These are phyloP conservation scores for Pichia gijzeniarum DNA, from an alignment of 805 yeast genomes.

Conservation along the genomic window DNA sequence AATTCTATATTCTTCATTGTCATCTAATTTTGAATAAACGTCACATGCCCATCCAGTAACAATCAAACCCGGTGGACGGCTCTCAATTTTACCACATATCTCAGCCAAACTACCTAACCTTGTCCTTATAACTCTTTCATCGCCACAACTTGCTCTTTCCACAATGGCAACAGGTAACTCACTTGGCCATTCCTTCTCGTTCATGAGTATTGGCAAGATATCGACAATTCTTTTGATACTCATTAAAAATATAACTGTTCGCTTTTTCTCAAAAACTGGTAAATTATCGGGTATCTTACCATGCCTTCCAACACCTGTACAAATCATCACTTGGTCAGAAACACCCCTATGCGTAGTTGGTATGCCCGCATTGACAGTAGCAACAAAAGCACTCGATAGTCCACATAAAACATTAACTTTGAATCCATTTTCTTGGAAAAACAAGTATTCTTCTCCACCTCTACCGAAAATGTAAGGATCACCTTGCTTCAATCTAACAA, in stretches of 20 bases:
- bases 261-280: constrained; percentile 62
- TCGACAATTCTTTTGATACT: constrained; percentile 71
- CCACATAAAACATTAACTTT: constrained; percentile 79
- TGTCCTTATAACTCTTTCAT: constrained; percentile 80
- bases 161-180: constrained; percentile 76
- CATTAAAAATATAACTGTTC: constrained; percentile 89
- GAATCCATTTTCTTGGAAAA: constrained; percentile 61
- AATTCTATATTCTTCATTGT: constrained; percentile 19
- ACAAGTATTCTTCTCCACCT: constrained; percentile 87
- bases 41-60: constrained; percentile 75
- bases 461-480: constrained; percentile 96
- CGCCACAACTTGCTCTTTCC: constrained; percentile 91
- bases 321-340: constrained; percentile 85
- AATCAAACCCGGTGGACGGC: constrained; percentile 88
- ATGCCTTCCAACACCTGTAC: constrained; percentile 91
- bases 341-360: constrained; percentile 91
- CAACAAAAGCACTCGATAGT: constrained; percentile 81
- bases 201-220: constrained; percentile 38
- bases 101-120: constrained; percentile 57
- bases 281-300: constrained; percentile 67
- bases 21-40: constrained; percentile 19
- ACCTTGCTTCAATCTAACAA: constrained; percentile 90
- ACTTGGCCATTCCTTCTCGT: constrained; percentile 55
- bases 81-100: constrained; percentile 71
- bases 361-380: constrained; percentile 73